These are phyloP conservation scores for Trametes pubescens DNA, from an alignment of 1,284 basidiomycete species.

Conservation along the genomic window DNA sequence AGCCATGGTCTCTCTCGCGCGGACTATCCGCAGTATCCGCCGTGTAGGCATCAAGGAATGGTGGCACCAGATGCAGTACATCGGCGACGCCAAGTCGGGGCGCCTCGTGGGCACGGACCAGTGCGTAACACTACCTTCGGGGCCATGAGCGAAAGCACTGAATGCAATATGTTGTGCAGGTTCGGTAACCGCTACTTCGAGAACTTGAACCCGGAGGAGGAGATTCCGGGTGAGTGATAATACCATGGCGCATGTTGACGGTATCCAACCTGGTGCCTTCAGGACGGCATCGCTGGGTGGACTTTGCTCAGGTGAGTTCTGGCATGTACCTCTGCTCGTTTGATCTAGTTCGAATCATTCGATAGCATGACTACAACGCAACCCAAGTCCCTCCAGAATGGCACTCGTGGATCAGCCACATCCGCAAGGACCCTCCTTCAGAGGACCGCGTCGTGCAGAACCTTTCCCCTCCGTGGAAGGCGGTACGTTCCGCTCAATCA, in stretches of 20 bases:
- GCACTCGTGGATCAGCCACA: conserved; percentile 95
- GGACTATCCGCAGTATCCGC: conserved; percentile 80
- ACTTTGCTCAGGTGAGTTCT: conserved; percentile 78
- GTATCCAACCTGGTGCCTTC: conserved; percentile 3
- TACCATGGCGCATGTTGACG: not conserved
- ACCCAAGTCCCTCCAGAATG: conserved; percentile 93
- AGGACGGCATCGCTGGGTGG: conserved; percentile 96
- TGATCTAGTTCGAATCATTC: not conserved
- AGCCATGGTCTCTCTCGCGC: conserved; percentile 63
- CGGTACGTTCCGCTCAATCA: conserved; percentile 59
- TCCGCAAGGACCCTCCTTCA: conserved; percentile 81
- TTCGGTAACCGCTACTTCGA: conserved; percentile 94
- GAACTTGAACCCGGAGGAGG: conserved; percentile 85
- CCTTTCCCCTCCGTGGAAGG: conserved; percentile 81
- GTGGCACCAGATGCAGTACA: conserved; percentile 89
- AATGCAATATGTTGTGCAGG: conserved; percentile 47
- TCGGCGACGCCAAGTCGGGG: conserved; percentile 91
- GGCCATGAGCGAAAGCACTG: conserved; percentile 6
- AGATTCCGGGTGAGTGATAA: conserved; percentile 75
- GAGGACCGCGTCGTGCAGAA: conserved; percentile 78
- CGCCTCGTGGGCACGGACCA: conserved; percentile 83
- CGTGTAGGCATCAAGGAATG: conserved; percentile 82
- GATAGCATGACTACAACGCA: conserved; percentile 85
- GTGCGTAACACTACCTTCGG: conserved; percentile 52
- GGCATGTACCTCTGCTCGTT: not conserved